A percentile compares a stretch with the other conserved stretches of the same genome.
Conservation (phyloP, 352 stramenopile species). For the Hyphochytrium catenoides region DNA sequence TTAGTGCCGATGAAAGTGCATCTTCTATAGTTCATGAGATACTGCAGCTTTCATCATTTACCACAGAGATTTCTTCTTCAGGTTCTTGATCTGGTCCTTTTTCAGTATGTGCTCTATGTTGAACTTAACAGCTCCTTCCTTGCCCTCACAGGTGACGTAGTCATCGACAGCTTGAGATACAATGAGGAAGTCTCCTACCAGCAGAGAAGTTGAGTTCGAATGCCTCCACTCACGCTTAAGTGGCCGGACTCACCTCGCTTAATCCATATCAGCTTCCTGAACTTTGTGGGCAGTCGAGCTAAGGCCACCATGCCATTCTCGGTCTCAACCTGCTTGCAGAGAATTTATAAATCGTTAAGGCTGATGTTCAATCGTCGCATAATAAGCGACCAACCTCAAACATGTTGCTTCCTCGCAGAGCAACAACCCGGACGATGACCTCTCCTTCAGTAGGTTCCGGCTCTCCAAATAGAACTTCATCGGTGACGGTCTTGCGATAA, state of each 20-base stretch:
- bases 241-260: conserved; percentile 78
- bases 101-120: conserved; percentile 90
- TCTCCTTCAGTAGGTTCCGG: conserved; percentile 69
- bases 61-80: conserved; percentile 81
- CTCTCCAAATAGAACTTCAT: conserved; percentile 65
- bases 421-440: conserved; percentile 68
- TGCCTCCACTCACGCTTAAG: neutral
- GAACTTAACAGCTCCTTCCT: conserved; percentile 63
- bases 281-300: conserved; percentile 90
- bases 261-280: conserved; percentile 95
- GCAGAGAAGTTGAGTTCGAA: neutral
- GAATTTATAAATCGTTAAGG: too few relatives aligned
- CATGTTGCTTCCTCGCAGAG: conserved; percentile 77
- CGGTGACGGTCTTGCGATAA: conserved; percentile 76
- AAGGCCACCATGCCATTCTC: conserved; percentile 29
- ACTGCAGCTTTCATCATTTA: conserved; percentile 6
- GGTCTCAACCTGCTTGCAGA: conserved; percentile 42
- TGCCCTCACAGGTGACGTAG: conserved; percentile 39
- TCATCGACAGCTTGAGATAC: conserved; percentile 37
- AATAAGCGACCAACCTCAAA: conserved; percentile 77
- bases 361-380: too few relatives aligned
- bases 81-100: conserved; percentile 95
- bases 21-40: neutral
- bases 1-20: conserved; percentile 2
- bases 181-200: conserved; percentile 79